A percentile compares a stretch with the other conserved stretches of the same genome.
phyloP scores from a whole-genome alignment of 345 rosid species.

The Gossypium turneri region DNA sequence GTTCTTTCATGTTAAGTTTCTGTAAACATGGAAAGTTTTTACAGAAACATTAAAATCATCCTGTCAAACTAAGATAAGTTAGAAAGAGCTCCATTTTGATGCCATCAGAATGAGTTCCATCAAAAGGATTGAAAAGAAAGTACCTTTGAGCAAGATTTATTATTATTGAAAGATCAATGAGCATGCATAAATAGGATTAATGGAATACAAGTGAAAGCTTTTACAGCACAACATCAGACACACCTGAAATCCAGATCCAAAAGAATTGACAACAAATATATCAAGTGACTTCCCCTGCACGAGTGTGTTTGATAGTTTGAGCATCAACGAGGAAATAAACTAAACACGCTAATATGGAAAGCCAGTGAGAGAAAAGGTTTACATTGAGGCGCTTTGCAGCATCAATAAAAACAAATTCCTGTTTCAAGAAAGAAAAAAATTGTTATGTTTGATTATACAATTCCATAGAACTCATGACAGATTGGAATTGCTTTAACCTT shows the following conservation, averaged over 20 bases:
- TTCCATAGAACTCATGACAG: constrained; percentile 4
- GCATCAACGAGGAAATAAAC: constrained; percentile 9
- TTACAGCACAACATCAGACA: constrained; percentile 10
- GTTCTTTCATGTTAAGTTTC: background rate
- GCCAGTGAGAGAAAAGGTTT: constrained; percentile 6
- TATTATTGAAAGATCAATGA: background rate
- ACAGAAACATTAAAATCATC: background rate
- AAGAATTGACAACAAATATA: constrained; percentile 87
- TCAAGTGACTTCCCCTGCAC: constrained; percentile 86
- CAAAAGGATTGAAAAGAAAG: background rate
- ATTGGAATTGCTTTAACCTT: constrained; percentile 44
- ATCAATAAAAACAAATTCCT: constrained; percentile 79
- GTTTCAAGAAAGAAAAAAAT: constrained; percentile 27
- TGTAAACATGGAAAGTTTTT: background rate
- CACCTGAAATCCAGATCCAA: constrained; percentile 97
- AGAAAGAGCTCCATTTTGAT: background rate
- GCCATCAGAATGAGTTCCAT: background rate
- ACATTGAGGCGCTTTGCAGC: constrained; percentile 68
- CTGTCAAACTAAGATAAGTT: background rate
- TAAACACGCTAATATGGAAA: background rate
- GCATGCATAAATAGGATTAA: background rate
- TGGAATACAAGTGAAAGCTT: background rate
- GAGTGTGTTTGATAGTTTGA: constrained; percentile 12
- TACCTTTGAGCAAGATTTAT: background rate
- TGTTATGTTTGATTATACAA: constrained; percentile 14